These are phyloP conservation scores for Populus nigra DNA, from an alignment of 345 rosid species.

Conservation along the genomic window DNA sequence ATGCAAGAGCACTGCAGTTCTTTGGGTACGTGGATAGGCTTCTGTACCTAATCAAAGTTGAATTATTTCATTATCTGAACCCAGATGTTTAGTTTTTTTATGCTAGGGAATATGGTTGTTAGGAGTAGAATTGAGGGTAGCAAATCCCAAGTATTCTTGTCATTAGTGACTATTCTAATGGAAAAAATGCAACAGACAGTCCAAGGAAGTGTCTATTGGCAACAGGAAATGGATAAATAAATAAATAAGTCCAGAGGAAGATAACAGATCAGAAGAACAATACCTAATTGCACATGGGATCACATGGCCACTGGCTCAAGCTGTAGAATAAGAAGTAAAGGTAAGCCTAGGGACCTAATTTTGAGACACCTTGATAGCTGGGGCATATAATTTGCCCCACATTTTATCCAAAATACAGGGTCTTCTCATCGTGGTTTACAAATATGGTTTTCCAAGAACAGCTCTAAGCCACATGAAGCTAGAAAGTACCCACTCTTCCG, in stretches of 20 bases:
- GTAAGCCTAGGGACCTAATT: constrained; percentile 19
- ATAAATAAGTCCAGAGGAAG: too few species aligned
- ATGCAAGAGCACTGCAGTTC: background rate
- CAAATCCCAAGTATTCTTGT: background rate
- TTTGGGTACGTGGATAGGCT: constrained; percentile 11
- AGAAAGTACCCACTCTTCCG: constrained; percentile 13
- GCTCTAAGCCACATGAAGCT: constrained; percentile 18
- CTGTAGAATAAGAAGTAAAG: constrained; percentile 17
- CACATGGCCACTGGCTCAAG: constrained; percentile 37
- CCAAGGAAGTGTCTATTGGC: background rate
- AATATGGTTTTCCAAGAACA: background rate
- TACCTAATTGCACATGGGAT: constrained; percentile 34
- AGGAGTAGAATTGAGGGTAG: background rate
- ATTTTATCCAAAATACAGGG: constrained; percentile 18
- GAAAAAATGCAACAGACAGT: background rate
- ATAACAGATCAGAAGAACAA: too few species aligned
- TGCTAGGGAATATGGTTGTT: background rate
- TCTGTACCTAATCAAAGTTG: background rate
- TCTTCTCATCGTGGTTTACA: background rate
- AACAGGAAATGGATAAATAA: too few species aligned
- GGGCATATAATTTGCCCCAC: constrained; percentile 19
- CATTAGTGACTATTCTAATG: background rate
- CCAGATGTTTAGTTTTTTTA: background rate
- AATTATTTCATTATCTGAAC: background rate
- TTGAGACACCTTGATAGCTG: background rate